Evolutionary conservation across 1,139 yeast genomes (phyloP).

Genomic region (Diutina sp.): DNA sequence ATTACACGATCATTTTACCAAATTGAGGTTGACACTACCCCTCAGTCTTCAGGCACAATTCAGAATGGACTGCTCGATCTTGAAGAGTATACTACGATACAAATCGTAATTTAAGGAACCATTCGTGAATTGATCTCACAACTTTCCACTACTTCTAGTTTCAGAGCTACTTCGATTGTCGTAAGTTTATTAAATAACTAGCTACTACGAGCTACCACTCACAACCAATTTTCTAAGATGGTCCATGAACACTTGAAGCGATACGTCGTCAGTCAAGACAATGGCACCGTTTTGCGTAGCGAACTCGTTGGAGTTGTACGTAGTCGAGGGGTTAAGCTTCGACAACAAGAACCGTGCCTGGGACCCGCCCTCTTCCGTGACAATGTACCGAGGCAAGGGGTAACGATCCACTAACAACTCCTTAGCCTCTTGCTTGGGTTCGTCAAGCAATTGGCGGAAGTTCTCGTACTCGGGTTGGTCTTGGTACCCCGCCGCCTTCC

Average conservation of each 20-base stretch:
- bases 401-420: conserved; percentile 83
- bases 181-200: background rate
- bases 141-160: background rate
- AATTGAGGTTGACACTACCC: too few species aligned
- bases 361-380: conserved; percentile 95
- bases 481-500: conserved; percentile 95
- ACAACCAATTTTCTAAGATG: conserved; percentile 81
- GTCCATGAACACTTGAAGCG: conserved; percentile 82
- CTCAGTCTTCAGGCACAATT: too few species aligned
- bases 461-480: conserved; percentile 82
- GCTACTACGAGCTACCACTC: background rate
- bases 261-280: conserved; percentile 90
- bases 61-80: too few species aligned
- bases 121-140: too few species aligned
- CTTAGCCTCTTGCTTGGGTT: conserved; percentile 88
- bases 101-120: too few species aligned
- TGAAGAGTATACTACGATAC: too few species aligned
- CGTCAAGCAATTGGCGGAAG: conserved; percentile 75
- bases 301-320: conserved; percentile 51
- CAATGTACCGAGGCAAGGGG: conserved; percentile 94
- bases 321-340: conserved; percentile 85
- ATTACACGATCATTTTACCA: too few species aligned
- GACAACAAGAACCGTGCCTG: conserved; percentile 95
- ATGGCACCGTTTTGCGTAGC: conserved; percentile 48
- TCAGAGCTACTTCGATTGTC: background rate